These are phyloP conservation scores for Boletellus ananiceps DNA, from an alignment of 768 basidiomycete species.

Conservation along the genomic window DNA sequence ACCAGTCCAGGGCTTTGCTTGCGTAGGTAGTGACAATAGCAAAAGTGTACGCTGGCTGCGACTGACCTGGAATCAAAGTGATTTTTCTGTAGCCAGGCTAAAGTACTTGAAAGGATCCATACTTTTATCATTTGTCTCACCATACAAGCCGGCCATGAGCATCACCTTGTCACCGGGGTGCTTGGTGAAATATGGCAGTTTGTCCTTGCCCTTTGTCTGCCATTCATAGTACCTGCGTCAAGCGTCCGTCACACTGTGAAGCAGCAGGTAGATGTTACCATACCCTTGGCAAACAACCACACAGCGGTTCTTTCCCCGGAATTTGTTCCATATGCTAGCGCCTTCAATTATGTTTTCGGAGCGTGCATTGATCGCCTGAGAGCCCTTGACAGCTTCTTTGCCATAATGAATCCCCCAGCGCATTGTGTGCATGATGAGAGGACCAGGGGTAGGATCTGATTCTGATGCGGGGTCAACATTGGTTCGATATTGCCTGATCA, in stretches of 20 bases:
- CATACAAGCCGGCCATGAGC: conserved; percentile 87
- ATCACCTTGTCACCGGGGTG: conserved; percentile 60
- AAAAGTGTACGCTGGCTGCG: conserved; percentile 68
- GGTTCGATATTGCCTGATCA: conserved; percentile 49
- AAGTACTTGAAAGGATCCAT: background rate
- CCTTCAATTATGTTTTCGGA: conserved; percentile 74
- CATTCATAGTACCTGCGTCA: conserved; percentile 84
- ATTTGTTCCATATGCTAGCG: conserved; percentile 79
- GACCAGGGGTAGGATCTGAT: conserved; percentile 8
- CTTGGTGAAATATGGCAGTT: conserved; percentile 78
- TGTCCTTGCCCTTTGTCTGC: conserved; percentile 77
- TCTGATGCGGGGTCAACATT: conserved; percentile 1
- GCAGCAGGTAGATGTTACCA: background rate
- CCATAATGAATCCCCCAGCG: conserved; percentile 81
- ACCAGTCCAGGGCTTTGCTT: conserved; percentile 66
- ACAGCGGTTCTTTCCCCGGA: conserved; percentile 81
- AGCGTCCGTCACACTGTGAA: background rate
- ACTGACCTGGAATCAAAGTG: conserved; percentile 38
- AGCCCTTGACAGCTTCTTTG: conserved; percentile 49
- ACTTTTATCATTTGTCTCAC: conserved; percentile 66
- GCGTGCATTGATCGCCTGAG: conserved; percentile 89
- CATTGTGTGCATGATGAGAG: conserved; percentile 72
- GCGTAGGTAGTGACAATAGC: conserved; percentile 85
- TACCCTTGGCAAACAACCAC: conserved; percentile 79
- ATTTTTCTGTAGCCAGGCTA: background rate